A percentile compares a stretch with the other conserved stretches of the same genome.
These are phyloP conservation scores for Malus hybrid DNA, from an alignment of 331 rosid genomes.

Conservation along the genomic window DNA sequence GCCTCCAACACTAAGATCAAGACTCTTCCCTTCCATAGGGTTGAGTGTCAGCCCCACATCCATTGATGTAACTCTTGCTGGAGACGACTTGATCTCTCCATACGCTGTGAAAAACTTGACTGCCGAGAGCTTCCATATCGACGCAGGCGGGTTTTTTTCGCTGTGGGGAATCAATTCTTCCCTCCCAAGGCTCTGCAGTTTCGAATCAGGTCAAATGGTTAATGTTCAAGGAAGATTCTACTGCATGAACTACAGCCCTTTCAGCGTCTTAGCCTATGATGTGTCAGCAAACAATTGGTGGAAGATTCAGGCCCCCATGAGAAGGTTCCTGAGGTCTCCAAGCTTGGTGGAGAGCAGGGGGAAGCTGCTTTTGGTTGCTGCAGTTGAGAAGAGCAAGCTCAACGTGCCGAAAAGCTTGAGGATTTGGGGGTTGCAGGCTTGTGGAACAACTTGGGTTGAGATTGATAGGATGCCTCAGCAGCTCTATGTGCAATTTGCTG, in stretches of 20 bases:
- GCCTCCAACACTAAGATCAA: slow-evolving; percentile 61
- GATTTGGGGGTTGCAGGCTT: slow-evolving; percentile 68
- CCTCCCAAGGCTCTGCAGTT: slow-evolving; percentile 72
- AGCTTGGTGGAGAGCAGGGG: slow-evolving; percentile 62
- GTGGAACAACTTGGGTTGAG: slow-evolving; percentile 84
- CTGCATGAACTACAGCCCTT: slow-evolving; percentile 91
- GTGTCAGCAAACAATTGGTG: slow-evolving; percentile 52
- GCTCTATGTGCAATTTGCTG: slow-evolving; percentile 56
- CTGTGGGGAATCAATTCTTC: slow-evolving; percentile 71
- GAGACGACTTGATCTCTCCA: slow-evolving; percentile 95
- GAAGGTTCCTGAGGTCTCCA: slow-evolving; percentile 71
- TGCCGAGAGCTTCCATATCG: slow-evolving; percentile 79
- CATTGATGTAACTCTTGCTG: slow-evolving; percentile 66
- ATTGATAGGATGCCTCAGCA: slow-evolving; percentile 91
- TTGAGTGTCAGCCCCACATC: slow-evolving; percentile 49
- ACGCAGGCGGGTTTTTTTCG: slow-evolving; percentile 76
- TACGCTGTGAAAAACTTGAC: slow-evolving; percentile 81
- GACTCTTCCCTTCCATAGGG: slow-evolving; percentile 88
- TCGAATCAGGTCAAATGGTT: slow-evolving; percentile 74
- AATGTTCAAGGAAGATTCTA: slow-evolving; percentile 56
- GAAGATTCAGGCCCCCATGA: slow-evolving; percentile 92
- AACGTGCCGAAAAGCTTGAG: slow-evolving; percentile 81
- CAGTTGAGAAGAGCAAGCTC: slow-evolving; percentile 83
- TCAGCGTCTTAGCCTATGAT: slow-evolving; percentile 64
- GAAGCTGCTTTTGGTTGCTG: slow-evolving; percentile 59